A percentile compares a stretch with the other conserved stretches of the same genome.
Conservation (phyloP, 139 green algal species). For the Auxenochlorella pyrenoidosa region DNA sequence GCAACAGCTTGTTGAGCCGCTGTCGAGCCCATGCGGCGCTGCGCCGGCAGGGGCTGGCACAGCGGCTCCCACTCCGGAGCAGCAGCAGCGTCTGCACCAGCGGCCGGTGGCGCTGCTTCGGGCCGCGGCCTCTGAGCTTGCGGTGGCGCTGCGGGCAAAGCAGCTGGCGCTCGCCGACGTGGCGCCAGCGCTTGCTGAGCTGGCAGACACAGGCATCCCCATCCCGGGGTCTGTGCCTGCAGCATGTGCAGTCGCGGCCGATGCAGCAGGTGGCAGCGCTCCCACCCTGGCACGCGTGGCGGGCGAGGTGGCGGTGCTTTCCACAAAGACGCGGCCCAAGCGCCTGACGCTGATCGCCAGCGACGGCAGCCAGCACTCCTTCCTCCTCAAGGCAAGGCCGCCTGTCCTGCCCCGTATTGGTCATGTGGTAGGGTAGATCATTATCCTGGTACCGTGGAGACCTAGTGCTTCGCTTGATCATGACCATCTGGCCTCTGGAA, state of each 20-base stretch:
- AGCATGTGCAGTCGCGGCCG: not conserved
- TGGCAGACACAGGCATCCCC: constrained; percentile 53
- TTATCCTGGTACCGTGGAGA: too few species aligned
- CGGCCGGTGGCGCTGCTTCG: not conserved
- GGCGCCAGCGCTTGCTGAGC: constrained; percentile 52
- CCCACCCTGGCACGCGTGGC: constrained; percentile 9
- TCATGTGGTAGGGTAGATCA: too few species aligned
- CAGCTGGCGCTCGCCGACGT: constrained; percentile 46
- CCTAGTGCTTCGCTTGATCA: too few species aligned
- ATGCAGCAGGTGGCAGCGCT: not conserved
- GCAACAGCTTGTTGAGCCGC: not conserved
- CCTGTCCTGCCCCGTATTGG: too few species aligned
- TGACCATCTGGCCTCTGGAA: too few species aligned
- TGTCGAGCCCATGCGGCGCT: not conserved
- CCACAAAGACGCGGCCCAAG: constrained; percentile 95
- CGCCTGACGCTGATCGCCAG: constrained; percentile 74
- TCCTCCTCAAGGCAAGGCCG: constrained; percentile 82
- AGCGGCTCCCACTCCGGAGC: not conserved
- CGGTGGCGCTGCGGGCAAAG: constrained; percentile 1
- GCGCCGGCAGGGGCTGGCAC: not conserved
- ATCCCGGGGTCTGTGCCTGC: constrained; percentile 51
- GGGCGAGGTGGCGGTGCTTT: constrained; percentile 58
- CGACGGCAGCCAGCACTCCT: constrained; percentile 76
- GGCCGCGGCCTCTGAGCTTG: constrained; percentile 9
- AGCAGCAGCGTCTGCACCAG: constrained; percentile 14